A percentile compares a stretch with the other conserved stretches of the same genome.
Conservation (phyloP, 371 early-diverging fungal genomes). For the Conidiobolus incongruus region DNA sequence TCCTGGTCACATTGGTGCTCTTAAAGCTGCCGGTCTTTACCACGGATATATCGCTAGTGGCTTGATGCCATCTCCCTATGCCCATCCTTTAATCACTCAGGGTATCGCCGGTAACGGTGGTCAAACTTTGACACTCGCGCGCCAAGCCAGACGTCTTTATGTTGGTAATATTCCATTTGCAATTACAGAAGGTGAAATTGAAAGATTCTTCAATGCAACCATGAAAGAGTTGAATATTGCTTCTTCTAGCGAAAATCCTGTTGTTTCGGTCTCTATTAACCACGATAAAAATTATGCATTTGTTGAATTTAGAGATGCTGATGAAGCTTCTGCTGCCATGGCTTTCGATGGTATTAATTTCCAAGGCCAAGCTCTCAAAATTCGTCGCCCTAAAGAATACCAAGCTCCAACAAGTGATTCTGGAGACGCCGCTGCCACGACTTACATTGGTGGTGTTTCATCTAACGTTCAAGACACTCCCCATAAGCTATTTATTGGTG, state of each 20-base stretch:
- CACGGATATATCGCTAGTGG: too few relatives aligned
- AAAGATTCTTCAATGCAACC: slow-evolving; percentile 67
- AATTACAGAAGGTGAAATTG: slow-evolving; percentile 39
- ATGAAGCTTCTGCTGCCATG: slow-evolving; percentile 80
- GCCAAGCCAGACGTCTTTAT: slow-evolving; percentile 73
- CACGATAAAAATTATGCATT: slow-evolving; percentile 86
- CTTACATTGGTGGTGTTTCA: slow-evolving; percentile 36
- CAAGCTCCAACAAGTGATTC: slow-evolving; percentile 46
- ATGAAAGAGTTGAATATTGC: slow-evolving; percentile 46
- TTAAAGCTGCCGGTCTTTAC: slow-evolving; percentile 30
- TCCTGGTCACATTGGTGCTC: slow-evolving; percentile 60
- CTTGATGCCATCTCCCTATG: slow-evolving; percentile 12
- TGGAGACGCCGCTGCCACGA: slow-evolving; percentile 21
- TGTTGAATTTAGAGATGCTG: slow-evolving; percentile 72
- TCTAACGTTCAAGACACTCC: slow-evolving; percentile 74
- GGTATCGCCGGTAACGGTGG: slow-evolving; percentile 19
- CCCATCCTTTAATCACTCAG: slow-evolving; percentile 10
- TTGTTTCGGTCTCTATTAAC: slow-evolving; percentile 65
- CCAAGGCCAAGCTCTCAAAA: slow-evolving; percentile 59
- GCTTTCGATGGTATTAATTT: slow-evolving; percentile 78
- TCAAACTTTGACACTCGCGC: slow-evolving; percentile 12
- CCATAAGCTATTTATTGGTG: slow-evolving; percentile 86
- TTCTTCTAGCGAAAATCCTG: slow-evolving; percentile 31
- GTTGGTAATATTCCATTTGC: slow-evolving; percentile 79
- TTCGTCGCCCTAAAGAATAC: slow-evolving; percentile 91